Conservation (phyloP, 2,329 filamentous ascomycete genomes). For the Epichloe hybrida region DNA sequence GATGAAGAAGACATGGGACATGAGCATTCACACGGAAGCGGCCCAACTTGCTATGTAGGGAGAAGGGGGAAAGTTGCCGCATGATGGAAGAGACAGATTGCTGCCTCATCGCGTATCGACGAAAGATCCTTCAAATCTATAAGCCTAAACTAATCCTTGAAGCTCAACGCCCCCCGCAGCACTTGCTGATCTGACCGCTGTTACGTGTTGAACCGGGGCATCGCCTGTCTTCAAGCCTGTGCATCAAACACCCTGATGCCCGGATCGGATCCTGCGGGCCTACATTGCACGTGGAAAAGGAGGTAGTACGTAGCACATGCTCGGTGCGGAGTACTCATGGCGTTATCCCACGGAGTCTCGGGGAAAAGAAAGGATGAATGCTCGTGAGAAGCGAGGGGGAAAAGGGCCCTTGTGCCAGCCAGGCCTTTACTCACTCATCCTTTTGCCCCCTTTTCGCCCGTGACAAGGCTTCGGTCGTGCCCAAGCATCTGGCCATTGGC, state of each 20-base stretch:
- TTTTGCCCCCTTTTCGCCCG: too few relatives aligned
- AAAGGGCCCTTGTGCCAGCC: too few relatives aligned
- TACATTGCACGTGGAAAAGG: too few relatives aligned
- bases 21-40: slow-evolving; percentile 1
- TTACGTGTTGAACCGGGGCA: neutral
- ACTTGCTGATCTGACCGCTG: neutral
- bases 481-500: neutral
- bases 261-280: too few relatives aligned
- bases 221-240: neutral
- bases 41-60: neutral
- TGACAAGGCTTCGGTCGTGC: neutral
- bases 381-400: too few relatives aligned
- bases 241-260: neutral
- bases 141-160: too few relatives aligned
- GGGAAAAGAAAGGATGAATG: too few relatives aligned
- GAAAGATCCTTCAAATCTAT: too few relatives aligned
- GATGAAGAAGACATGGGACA: slow-evolving; percentile 20
- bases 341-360: too few relatives aligned
- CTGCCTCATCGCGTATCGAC: neutral
- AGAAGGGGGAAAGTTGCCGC: neutral
- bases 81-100: neutral
- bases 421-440: neutral
- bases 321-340: too few relatives aligned
- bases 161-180: too few relatives aligned
- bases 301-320: too few relatives aligned